Base-by-base conservation (phyloP, 2,329 filamentous ascomycete genomes). In the Cyphellophora europaea region DNA sequence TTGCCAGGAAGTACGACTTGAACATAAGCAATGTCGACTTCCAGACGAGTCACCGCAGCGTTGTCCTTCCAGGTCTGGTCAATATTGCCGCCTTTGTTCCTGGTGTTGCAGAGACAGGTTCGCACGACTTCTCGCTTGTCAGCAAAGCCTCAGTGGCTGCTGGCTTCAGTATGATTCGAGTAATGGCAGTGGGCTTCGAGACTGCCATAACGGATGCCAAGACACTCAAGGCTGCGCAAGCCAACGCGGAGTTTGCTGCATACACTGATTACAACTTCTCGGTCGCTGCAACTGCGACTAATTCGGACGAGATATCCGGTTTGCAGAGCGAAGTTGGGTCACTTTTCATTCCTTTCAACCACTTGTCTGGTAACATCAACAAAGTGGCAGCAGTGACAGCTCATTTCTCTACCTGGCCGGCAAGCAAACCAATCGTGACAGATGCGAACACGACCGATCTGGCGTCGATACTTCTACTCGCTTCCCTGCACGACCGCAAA, bases 1-100 rank as follows among this genome's bases (percentile, higher is more conserved):
- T 98, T 46, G 79, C 87, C 37, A 79, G 89, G 40, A 82, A 93
- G 58, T 94, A 86, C 55, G 79, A 88, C 48, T 71, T 98, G 35
- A 78, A 84, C 23, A 77, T 98, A 38, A 76, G 77, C 54, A 80
- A 78, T 46, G 77, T 88, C 37, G 91, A 98, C 62, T 93, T 81
- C 63, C 87, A 94, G 66, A 89, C 86, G 30, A 95, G 91, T 62
- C 82, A 88, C 57, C 74, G 77, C 46, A 83, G 80, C 3, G 65
- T 85, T 30, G 69, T 79, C 28, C 71, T 88, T 23, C 82, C 83
- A 19, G 82, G 82, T 2, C 62, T 88, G 38, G 74, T 88, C 61
- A 88, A 87, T 53, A 69, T 87, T 43, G 79, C 80, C n/a, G 77
- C 82, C 11, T 88, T 88, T 48, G 80, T 88, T 33, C 82, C 82